Percentiles rank a stretch among this genome's conserved stretches.
These are phyloP conservation scores for Meyerozyma sp. DNA, from an alignment of 1,139 yeast genomes.

Conservation along the genomic window DNA sequence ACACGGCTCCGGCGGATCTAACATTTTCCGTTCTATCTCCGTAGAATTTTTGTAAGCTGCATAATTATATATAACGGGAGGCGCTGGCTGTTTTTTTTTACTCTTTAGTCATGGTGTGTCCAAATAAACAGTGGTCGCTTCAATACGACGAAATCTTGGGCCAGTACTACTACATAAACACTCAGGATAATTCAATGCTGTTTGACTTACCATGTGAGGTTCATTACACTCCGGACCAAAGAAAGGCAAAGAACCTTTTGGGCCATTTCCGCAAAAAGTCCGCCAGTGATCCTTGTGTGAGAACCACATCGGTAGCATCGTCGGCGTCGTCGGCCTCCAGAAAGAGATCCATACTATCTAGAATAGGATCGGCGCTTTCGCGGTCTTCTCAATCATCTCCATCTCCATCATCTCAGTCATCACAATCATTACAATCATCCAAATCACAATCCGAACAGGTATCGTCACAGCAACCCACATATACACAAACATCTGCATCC, in stretches of 20 bases:
- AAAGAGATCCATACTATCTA: slow-evolving; percentile 9
- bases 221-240: slow-evolving; percentile 11
- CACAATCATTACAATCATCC: neutral
- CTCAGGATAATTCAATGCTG: slow-evolving; percentile 24
- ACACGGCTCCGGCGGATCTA: neutral
- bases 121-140: slow-evolving; percentile 11
- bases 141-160: slow-evolving; percentile 28
- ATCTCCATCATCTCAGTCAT: neutral
- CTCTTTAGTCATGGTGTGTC: neutral
- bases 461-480: no score
- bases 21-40: neutral
- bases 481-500: neutral
- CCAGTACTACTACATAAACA: slow-evolving; percentile 34
- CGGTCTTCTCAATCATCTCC: neutral
- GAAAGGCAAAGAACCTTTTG: neutral
- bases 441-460: no score
- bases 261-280: neutral
- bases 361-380: slow-evolving; percentile 13
- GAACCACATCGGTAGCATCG: neutral
- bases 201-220: slow-evolving; percentile 43
- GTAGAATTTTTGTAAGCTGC: neutral
- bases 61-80: neutral
- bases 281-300: neutral
- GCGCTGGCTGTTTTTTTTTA: neutral
- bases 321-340: neutral